Percentiles rank a stretch among this genome's conserved stretches.
phyloP scores from a whole-genome alignment of 1,284 basidiomycete species.

The Rhodotorula sp. region DNA sequence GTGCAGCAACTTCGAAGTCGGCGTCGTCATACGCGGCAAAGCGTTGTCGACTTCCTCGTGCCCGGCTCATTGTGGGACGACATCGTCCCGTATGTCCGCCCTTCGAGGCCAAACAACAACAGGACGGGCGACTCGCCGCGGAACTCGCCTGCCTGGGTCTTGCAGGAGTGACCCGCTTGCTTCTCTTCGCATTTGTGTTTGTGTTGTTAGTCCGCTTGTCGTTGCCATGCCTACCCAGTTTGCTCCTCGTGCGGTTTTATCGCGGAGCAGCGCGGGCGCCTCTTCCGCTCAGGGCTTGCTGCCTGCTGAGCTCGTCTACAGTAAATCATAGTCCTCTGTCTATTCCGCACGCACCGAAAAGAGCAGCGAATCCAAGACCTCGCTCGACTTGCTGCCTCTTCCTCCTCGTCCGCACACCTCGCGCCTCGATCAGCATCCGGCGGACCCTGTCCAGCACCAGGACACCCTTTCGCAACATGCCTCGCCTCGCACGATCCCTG shows the following conservation, averaged over 20 bases:
- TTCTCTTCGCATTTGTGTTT: no score
- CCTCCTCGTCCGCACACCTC: no score
- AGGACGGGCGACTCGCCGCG: slow-evolving; percentile 14
- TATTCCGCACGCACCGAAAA: no score
- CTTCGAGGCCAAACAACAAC: slow-evolving; percentile 17
- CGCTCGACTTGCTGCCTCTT: no score
- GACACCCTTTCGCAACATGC: background rate
- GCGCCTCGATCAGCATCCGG: no score
- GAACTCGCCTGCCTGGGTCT: slow-evolving; percentile 11
- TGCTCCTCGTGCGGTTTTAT: background rate
- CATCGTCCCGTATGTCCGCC: slow-evolving; percentile 27
- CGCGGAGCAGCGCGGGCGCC: no score
- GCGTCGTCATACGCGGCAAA: slow-evolving; percentile 25
- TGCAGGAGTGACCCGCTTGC: no score
- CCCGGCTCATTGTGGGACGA: slow-evolving; percentile 28
- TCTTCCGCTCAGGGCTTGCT: no score
- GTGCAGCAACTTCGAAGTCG: slow-evolving; percentile 26
- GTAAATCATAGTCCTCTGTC: no score
- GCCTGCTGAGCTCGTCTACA: no score
- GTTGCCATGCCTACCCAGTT: background rate
- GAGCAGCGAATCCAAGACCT: no score
- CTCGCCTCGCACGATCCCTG: slow-evolving; percentile 13
- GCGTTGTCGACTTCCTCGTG: slow-evolving; percentile 22
- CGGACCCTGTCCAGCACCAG: background rate
- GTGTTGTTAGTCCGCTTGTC: no score